Evolutionary conservation across 2,329 filamentous ascomycete species (phyloP).

Genomic region (Cladosporium austrohemisphaericum): DNA sequence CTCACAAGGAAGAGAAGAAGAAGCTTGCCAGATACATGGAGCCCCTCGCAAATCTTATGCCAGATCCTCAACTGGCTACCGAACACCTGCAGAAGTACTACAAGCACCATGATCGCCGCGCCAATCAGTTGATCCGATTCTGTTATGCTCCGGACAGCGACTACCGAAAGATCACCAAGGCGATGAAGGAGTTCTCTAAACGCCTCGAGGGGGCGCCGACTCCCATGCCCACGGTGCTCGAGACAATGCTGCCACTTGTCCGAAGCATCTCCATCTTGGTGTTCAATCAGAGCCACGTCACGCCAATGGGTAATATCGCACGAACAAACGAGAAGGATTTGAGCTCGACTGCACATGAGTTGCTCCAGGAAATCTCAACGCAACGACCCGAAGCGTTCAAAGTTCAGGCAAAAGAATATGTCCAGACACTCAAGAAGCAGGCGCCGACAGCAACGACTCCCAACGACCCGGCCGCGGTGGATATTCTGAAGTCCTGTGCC

Average conservation of each 20-base stretch:
- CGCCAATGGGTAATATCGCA: slow-evolving; percentile 82
- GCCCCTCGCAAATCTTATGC: slow-evolving; percentile 69
- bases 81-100: slow-evolving; percentile 86
- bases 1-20: slow-evolving; percentile 62
- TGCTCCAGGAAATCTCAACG: slow-evolving; percentile 88
- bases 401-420: slow-evolving; percentile 85
- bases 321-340: slow-evolving; percentile 77
- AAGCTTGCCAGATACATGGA: slow-evolving; percentile 70
- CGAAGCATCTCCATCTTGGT: slow-evolving; percentile 80
- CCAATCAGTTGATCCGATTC: slow-evolving; percentile 84
- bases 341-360: slow-evolving; percentile 75
- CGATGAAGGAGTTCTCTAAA: slow-evolving; percentile 84
- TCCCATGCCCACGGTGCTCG: slow-evolving; percentile 59
- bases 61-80: slow-evolving; percentile 67
- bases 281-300: slow-evolving; percentile 91
- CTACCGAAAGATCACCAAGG: slow-evolving; percentile 84
- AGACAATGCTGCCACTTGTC: slow-evolving; percentile 76
- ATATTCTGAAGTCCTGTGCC: slow-evolving; percentile 89
- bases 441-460: slow-evolving; percentile 65
- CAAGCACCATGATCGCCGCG: slow-evolving; percentile 82
- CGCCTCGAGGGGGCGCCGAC: slow-evolving; percentile 57
- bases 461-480: slow-evolving; percentile 73
- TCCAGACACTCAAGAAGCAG: slow-evolving; percentile 76
- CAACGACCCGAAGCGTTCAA: slow-evolving; percentile 88
- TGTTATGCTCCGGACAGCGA: slow-evolving; percentile 81